Evolutionary conservation across 1,139 yeast species (phyloP).

Genomic region (Candida buenavistaensis): DNA sequence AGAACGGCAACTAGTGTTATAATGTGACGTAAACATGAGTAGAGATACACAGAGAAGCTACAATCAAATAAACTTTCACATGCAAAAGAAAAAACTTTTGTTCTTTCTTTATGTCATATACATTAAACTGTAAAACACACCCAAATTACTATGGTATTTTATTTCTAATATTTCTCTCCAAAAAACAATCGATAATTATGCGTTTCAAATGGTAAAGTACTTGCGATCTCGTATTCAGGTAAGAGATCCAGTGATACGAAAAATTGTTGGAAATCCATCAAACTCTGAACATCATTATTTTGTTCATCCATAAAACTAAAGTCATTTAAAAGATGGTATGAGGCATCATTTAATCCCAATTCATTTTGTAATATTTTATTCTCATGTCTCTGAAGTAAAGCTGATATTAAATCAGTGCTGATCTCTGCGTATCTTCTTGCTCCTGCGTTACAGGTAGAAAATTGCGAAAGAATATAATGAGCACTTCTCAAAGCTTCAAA

Average conservation of each 20-base stretch:
- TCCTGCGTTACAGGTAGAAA: constrained; percentile 17
- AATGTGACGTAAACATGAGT: too few relatives aligned
- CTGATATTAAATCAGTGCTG: constrained; percentile 17
- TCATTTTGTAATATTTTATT: constrained; percentile 4
- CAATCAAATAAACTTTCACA: too few relatives aligned
- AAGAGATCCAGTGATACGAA: constrained; percentile 22
- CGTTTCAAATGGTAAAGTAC: constrained; percentile 16
- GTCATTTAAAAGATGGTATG: constrained; percentile 15
- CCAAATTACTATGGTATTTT: too few relatives aligned
- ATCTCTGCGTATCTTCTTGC: constrained; percentile 19
- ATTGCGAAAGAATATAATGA: constrained; percentile 16
- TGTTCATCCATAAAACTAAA: constrained; percentile 17
- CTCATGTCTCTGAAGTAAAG: constrained; percentile 13
- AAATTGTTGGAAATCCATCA: constrained; percentile 22
- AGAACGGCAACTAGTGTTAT: too few relatives aligned
- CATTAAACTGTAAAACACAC: too few relatives aligned
- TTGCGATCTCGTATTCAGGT: constrained; percentile 8
- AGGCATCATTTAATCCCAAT: constrained; percentile 6
- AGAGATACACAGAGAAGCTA: too few relatives aligned
- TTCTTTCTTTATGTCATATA: too few relatives aligned
- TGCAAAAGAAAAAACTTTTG: too few relatives aligned
- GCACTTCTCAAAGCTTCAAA: constrained; percentile 15
- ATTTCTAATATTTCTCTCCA: constrained; percentile 14
- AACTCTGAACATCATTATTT: constrained; percentile 16
- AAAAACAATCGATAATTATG: constrained; percentile 18